Evolutionary conservation across 257 asterid genomes (phyloP), one percentile per base, ranked within the genome.

Genomic region (Petrea volubilis): DNA sequence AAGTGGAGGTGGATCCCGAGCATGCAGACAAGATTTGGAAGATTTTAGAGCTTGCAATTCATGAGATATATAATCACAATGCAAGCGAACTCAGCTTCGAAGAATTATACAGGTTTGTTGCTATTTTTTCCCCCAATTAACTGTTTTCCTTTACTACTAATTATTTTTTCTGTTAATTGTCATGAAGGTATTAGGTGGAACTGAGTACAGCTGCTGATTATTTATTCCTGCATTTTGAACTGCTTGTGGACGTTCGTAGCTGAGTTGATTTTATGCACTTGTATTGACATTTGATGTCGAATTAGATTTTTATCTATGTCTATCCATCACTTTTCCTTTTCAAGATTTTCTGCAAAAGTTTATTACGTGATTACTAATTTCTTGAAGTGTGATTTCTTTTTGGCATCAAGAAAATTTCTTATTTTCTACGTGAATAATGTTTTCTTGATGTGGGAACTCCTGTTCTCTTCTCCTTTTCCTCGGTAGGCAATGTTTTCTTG

Each of bases 1-100:
- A 84, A 79, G 98, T 87, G 50, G 98, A 88, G 80, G 96, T 90
- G 81, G 97, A 90, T 88, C 97, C 98, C 34, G 87, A 93, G 85
- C 90, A 90, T 65, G 93, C 96, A 20, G 98, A 93, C 1, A 90
- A 87, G 79, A 93, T 97, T 44, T 93, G 98, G 98, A 93, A 88
- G 84, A 83, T 88, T 76, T 51, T 90, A 34, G 98, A 93, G 62
- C 88, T 85, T 74, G 98, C 98, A 7, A 93, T 93, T 76, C 87
- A 82, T 20, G 90, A 92, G 86, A 92, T 92, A 79, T 92, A 90
- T 78, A 85, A 84, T 72, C 97, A 89, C 62, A 91, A 88, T 76
- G 97, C 96, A 14, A 87, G 96, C 74, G 93, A 93, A 59, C 97
- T 90, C 34, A 90, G 96, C 78, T 90, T 88, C 56, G 96, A 93